phyloP scores from a whole-genome alignment of 371 early-diverging fungal species.

The Apophysomyces variabilis region DNA sequence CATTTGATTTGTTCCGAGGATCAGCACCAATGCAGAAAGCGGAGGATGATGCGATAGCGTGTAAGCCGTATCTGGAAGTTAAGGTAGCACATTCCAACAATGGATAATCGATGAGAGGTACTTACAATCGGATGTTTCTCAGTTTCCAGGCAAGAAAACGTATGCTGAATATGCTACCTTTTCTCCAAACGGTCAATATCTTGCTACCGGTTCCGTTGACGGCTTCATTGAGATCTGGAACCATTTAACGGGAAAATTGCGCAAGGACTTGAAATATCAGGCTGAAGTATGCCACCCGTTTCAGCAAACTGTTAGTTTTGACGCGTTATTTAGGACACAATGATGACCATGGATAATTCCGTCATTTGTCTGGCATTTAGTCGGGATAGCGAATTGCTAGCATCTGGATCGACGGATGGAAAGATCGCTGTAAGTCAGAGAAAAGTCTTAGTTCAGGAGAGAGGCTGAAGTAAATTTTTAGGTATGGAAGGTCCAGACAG shows the following conservation, averaged over 20 bases:
- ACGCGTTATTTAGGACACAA: constrained; percentile 62
- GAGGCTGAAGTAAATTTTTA: constrained; percentile 13
- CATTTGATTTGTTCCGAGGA: constrained; percentile 82
- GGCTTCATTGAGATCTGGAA: constrained; percentile 97
- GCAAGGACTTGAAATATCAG: constrained; percentile 91
- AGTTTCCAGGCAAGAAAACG: constrained; percentile 89
- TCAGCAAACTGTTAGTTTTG: neutral
- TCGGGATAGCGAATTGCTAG: constrained; percentile 78
- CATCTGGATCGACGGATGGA: constrained; percentile 88
- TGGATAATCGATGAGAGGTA: too few relatives aligned
- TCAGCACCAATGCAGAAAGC: constrained; percentile 59
- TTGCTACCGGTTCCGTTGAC: constrained; percentile 91
- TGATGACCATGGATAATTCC: constrained; percentile 93
- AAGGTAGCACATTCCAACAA: constrained; percentile 57
- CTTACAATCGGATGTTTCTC: neutral
- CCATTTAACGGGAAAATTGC: constrained; percentile 85
- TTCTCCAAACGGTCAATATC: constrained; percentile 82
- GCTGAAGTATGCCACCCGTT: constrained; percentile 61
- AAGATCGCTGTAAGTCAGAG: constrained; percentile 68
- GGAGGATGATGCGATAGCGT: constrained; percentile 76
- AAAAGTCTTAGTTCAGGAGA: neutral
- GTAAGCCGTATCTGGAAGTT: constrained; percentile 68
- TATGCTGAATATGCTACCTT: constrained; percentile 83
- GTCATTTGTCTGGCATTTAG: constrained; percentile 81
- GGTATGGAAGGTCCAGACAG: constrained; percentile 84